A percentile compares a stretch with the other conserved stretches of the same genome.
Conservation (phyloP, 805 yeast species). For the Dipodascopsis uninucleata region DNA sequence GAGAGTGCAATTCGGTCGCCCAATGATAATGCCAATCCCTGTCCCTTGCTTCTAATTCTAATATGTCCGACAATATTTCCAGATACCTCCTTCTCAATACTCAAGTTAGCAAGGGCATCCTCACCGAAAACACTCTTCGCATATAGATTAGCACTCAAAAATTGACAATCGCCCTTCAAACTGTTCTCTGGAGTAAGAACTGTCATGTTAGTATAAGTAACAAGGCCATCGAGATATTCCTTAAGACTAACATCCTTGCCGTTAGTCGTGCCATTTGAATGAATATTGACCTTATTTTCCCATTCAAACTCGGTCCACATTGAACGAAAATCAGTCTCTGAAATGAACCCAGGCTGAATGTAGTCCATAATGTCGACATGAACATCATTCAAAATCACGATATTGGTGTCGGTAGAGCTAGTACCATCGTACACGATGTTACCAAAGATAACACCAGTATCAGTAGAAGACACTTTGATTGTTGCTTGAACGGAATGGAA, state of each 20-base stretch:
- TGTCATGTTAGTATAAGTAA: slow-evolving; percentile 87
- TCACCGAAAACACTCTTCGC: slow-evolving; percentile 94
- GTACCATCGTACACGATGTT: slow-evolving; percentile 95
- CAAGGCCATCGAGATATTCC: slow-evolving; percentile 70
- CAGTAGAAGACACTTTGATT: slow-evolving; percentile 92
- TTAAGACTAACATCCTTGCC: slow-evolving; percentile 63
- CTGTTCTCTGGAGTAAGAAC: slow-evolving; percentile 89
- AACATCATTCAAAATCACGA: slow-evolving; percentile 89
- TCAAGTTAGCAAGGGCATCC: slow-evolving; percentile 92
- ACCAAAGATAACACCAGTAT: slow-evolving; percentile 97
- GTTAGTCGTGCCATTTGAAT: slow-evolving; percentile 39
- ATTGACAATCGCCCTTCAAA: slow-evolving; percentile 64
- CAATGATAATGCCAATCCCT: slow-evolving; percentile 89
- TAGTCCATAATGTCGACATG: slow-evolving; percentile 97
- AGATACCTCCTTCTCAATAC: slow-evolving; percentile 74
- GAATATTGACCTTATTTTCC: slow-evolving; percentile 93
- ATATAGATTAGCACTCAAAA: slow-evolving; percentile 89
- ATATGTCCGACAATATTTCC: slow-evolving; percentile 89
- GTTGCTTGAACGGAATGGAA: slow-evolving; percentile 87
- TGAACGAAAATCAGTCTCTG: slow-evolving; percentile 84
- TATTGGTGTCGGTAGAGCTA: slow-evolving; percentile 81
- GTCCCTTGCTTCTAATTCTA: slow-evolving; percentile 94
- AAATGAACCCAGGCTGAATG: slow-evolving; percentile 88
- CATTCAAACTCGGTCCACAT: slow-evolving; percentile 99
- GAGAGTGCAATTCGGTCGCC: slow-evolving; percentile 89